Base-by-base conservation (phyloP, 768 basidiomycete genomes). In the Mycena vulgaris region DNA sequence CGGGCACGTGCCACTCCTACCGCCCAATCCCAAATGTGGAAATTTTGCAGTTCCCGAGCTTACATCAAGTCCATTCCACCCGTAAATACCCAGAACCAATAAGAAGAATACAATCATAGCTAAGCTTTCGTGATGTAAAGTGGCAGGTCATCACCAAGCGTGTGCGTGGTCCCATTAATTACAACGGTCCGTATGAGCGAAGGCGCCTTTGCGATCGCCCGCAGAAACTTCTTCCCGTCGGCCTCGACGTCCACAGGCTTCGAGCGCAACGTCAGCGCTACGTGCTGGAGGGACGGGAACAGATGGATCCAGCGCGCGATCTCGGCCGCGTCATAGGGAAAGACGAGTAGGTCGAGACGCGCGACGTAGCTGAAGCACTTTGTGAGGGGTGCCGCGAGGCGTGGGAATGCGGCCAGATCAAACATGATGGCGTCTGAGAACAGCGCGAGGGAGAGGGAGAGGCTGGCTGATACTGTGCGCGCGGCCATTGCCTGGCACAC, bases 231-330 rank as follows among this genome's bases (percentile, higher is more conserved):
- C 17, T 11, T 42, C 4, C 31, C 37, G 21, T 67, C 52, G 6
- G 57, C 52, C 14, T 58, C 53, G 9, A n/a, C 39, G 19, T 56
- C 64, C n/a, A 52, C 27, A 21, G 40, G n/a, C 40, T 63, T 68
- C 5, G 51, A 45, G 5, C 51, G 69, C 21, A 71, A 31, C 2
- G 35, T 45, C 31, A 71, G 6, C 14, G 61, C 52, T 0, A 72
- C 66, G 23, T 68, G 66, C 51, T 68, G 60, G 4, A 59, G 57
- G 10, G 62, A 60, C 11, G 70, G 58, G 39, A 72, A 73, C 21
- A 73, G n/a, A 2, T 39, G 42, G 9, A 73, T 39, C 72, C 72
- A 73, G 33, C 59, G 64, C 23, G 68, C 68, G 16, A 73, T 53
- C n/a, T 57, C 63, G 1, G 31, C 60, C 8, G 53, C 51, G 35